Evolutionary conservation across 1,284 basidiomycete species (phyloP), one percentile per base, ranked within the genome.

Genomic region (Ceratobasidium sp.): DNA sequence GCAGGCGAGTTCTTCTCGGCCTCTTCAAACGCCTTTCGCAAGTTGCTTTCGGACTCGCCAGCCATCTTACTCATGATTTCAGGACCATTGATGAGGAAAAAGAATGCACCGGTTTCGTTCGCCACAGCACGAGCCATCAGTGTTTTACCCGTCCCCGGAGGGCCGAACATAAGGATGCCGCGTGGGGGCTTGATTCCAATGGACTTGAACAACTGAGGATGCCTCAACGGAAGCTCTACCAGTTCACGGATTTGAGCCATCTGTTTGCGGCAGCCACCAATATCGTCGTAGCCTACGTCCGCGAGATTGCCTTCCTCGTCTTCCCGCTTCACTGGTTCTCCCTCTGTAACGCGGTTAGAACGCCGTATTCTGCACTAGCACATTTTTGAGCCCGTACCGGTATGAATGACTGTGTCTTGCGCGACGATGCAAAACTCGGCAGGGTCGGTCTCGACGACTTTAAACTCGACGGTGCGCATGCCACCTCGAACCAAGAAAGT

Each of bases 51-150:
- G 77, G 89, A 92, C 82, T 99, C 97, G 76, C 96, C 96, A 69
- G 96, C 96, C 96, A 98, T 98, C 84, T 98, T 99, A 77, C 92
- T 94, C 96, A 99, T 99, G 79, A 99, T 98, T 80, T 99, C 97
- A 55, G 96, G 97, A 72, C 97, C 96, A 77, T 98, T 99, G 83
- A 99, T 99, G 69, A 98, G 83, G 89, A 99, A 99, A 86, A 99
- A 99, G 87, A 99, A 99, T 22, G 97, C 97, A 67, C 97, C 96
- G 32, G 96, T 99, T 81, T 99, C 97, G 79, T 99, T 99, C 72
- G 96, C 97, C 49, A 99, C 97, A 10, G 97, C 97, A 75, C 97
- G 91, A 50, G 97, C 96, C 96, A 99, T 99, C 73, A 97, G 86
- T 10, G 95, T 97, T 83, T 97, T 98, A 85, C 95, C 95, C 27